Percentiles rank a stretch among this genome's conserved stretches.
Evolutionary conservation across 83 land plant species (phyloP).

Genomic region (Picea mariana): DNA sequence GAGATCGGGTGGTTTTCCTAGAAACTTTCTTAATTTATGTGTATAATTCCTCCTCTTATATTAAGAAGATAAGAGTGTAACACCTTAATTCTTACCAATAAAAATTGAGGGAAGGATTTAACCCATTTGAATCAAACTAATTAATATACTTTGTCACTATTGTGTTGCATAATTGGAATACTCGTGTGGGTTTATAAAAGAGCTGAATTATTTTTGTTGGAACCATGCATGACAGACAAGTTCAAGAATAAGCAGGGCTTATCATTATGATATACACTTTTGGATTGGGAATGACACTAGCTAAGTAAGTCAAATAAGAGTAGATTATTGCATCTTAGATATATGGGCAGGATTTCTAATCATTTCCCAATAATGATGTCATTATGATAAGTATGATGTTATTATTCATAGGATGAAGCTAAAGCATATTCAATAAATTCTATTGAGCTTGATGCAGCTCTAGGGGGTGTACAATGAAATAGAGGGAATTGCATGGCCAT

Average conservation of each 20-base stretch:
- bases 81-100: neutral
- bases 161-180: neutral
- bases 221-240: slow-evolving; percentile 24
- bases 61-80: no score
- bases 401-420: slow-evolving; percentile 86
- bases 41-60: neutral
- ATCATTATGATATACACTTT: slow-evolving; percentile 18
- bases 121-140: neutral
- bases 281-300: slow-evolving; percentile 27
- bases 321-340: no score
- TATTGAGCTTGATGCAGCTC: no score
- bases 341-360: neutral
- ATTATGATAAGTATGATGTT: neutral
- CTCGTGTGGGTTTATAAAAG: neutral
- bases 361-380: slow-evolving; percentile 2
- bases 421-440: no score
- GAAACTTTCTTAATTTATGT: neutral
- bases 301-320: neutral
- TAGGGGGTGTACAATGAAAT: no score
- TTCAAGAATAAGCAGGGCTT: slow-evolving; percentile 11
- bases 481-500: no score
- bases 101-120: neutral
- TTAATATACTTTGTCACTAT: neutral
- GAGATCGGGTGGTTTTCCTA: neutral
- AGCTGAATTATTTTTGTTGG: neutral